Conservation (phyloP, 2,329 filamentous ascomycete genomes). For the Botrytis paeoniae region DNA sequence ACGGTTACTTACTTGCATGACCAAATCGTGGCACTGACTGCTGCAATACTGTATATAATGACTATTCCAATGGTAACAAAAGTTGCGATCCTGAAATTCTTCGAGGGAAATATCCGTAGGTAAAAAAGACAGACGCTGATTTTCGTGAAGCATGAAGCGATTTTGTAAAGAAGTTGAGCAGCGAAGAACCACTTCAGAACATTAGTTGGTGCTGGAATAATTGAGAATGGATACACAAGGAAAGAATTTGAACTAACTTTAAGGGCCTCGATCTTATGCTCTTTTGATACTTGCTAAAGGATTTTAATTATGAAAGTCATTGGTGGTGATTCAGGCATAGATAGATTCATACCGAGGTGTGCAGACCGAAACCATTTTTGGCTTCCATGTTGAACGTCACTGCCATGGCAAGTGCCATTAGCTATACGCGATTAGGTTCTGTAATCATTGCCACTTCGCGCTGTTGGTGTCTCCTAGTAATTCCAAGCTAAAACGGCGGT, state of each 20-base stretch:
- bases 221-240: neutral
- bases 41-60: neutral
- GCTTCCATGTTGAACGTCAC: neutral
- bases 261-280: neutral
- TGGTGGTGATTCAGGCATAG: neutral
- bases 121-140: neutral
- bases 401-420: conserved; percentile 1
- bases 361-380: conserved; percentile 12
- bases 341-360: neutral
- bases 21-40: conserved; percentile 1
- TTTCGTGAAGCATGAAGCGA: conserved; percentile 21
- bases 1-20: neutral
- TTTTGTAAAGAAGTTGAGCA: conserved; percentile 26
- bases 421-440: neutral
- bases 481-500: neutral
- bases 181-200: conserved; percentile 26
- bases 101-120: conserved; percentile 7
- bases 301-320: neutral
- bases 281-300: neutral
- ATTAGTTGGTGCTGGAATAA: neutral
- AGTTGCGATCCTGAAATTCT: conserved; percentile 8
- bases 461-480: neutral
- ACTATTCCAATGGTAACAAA: conserved; percentile 7
- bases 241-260: neutral
- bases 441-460: neutral